Evolutionary conservation across 1,139 yeast species (phyloP).

Genomic region (Pichia sp.): DNA sequence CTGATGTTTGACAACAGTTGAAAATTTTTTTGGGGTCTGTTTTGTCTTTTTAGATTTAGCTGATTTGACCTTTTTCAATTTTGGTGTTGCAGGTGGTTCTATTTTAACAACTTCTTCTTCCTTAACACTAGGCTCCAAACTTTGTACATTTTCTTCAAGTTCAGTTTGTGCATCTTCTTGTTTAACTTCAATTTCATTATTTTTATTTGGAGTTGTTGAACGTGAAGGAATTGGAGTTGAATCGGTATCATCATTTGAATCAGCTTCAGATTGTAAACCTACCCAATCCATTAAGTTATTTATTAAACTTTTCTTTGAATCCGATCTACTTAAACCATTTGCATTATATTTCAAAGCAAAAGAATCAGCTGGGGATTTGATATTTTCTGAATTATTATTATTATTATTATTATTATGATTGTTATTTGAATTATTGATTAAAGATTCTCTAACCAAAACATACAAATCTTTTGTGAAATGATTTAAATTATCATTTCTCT

Average conservation of each 20-base stretch:
- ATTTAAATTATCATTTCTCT: conserved; percentile 62
- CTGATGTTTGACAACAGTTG: conserved; percentile 1
- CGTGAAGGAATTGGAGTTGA: conserved; percentile 4
- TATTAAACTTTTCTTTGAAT: conserved; percentile 38
- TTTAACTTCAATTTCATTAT: not conserved
- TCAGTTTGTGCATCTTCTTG: too few species aligned
- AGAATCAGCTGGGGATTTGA: conserved; percentile 45
- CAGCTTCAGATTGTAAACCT: conserved; percentile 28
- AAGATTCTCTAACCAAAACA: conserved; percentile 72
- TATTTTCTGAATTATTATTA: not conserved
- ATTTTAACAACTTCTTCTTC: not conserved
- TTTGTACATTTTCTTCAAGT: not conserved
- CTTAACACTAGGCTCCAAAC: not conserved
- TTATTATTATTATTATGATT: conserved; percentile 36
- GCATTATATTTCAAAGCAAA: conserved; percentile 56
- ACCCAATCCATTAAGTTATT: conserved; percentile 70
- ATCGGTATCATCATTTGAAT: conserved; percentile 15
- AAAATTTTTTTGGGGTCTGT: not conserved
- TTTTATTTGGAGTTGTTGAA: not conserved
- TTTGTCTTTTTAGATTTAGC: conserved; percentile 4
- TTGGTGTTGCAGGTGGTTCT: conserved; percentile 2
- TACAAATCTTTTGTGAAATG: conserved; percentile 75
- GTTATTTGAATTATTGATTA: too few species aligned
- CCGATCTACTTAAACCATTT: conserved; percentile 39
- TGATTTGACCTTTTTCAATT: not conserved